Percentiles rank a stretch among this genome's conserved stretches.
These are phyloP conservation scores for Glebionis coronaria DNA, from an alignment of 129 eudicot genomes.

Conservation along the genomic window DNA sequence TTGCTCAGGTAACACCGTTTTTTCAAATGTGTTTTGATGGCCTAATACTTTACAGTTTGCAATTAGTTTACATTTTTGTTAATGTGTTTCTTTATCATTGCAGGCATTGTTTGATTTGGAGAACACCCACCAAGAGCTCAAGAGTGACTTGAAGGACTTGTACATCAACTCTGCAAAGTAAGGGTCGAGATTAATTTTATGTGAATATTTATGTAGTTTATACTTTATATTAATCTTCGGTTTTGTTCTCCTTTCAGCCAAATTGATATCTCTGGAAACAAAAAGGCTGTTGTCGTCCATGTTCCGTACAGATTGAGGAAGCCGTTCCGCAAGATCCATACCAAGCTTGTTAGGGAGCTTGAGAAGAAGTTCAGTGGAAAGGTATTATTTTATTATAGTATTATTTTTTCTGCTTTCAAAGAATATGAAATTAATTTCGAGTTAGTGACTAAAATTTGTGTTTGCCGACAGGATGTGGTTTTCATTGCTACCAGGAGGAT, in stretches of 20 bases:
- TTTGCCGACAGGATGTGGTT: constrained; percentile 60
- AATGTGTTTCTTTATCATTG: not conserved
- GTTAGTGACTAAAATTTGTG: too few relatives aligned
- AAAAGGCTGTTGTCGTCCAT: constrained; percentile 77
- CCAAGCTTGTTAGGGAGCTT: constrained; percentile 84
- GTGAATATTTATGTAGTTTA: not conserved
- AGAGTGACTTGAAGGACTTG: constrained; percentile 78
- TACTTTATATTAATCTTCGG: not conserved
- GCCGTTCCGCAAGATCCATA: constrained; percentile 77
- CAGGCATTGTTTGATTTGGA: constrained; percentile 67
- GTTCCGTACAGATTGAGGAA: constrained; percentile 80
- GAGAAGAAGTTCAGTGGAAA: constrained; percentile 94
- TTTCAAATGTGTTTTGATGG: not conserved
- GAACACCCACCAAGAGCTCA: constrained; percentile 65
- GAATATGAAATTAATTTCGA: too few relatives aligned
- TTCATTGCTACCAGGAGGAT: constrained; percentile 64
- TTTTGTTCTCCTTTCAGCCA: constrained; percentile 39
- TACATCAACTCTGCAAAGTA: constrained; percentile 72
- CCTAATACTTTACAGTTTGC: not conserved
- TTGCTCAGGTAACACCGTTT: constrained; percentile 32
- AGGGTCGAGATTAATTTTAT: not conserved
- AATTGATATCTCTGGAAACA: constrained; percentile 66
- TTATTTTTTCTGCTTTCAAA: too few relatives aligned
- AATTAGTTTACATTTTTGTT: not conserved
- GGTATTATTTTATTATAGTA: too few relatives aligned